Evolutionary conservation across 2,329 filamentous ascomycete species (phyloP), one percentile per base, ranked within the genome.

Genomic region (Colletotrichum lupini): DNA sequence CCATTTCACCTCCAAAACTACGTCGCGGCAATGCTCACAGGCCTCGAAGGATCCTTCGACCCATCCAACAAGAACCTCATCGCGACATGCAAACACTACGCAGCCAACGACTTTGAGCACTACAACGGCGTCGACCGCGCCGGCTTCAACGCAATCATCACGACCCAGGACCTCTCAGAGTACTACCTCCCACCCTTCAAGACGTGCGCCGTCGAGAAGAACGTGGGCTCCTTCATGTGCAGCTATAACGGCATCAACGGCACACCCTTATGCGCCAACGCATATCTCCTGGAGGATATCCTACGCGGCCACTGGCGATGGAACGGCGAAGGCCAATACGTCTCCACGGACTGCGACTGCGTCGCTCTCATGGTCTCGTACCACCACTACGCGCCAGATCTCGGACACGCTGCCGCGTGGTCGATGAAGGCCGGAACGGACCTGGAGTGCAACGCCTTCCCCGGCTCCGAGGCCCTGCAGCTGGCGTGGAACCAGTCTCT

Each of bases 111-210:
- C 77, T 78, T 90, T 2, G 89, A 91, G 76, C 69, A 77, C 26
- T 87, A 86, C 81, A 77, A 80, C 37, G 80, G 80, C 3, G 78
- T 83, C 28, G 81, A 80, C n/a, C 82, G 87, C 12, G 85, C 87
- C 78, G 85, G 86, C 19, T 92, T 90, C 73, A 85, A 92, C 77
- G 86, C 90, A 6, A 82, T 86, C 14, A 87, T 92, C 71, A 83
- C 85, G 11, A 82, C 85, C 61, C 92, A 93, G 76, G 92, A 94
- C 73, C 81, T 94, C 5, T 85, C 88, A 0, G 92, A 93, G 76
- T 94, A 93, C 81, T 93, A 92, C 77, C 85, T 92, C 53, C 91
- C 89, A 1, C 87, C 91, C 0, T 94, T 94, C 82, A 84, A 92
- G 77, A 86, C 86, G 78, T 93, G 91, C 79, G 89, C 87, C 57